Evolutionary conservation across 2,329 filamentous ascomycete species (phyloP), one percentile per base, ranked within the genome.

Genomic region (Dendrostoma leiphaemia): DNA sequence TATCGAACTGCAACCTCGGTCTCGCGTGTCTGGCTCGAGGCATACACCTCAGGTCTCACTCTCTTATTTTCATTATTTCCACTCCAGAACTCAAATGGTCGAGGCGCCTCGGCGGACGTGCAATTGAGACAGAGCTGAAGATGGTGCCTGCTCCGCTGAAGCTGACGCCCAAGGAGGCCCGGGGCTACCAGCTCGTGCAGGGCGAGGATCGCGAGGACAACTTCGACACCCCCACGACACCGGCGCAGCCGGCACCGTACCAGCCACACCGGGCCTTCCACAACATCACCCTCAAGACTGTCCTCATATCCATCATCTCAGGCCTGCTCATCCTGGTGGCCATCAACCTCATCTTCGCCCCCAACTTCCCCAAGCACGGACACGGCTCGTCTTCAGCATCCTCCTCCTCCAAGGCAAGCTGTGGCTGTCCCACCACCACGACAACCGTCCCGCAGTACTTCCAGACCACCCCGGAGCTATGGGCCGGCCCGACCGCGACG

Each of bases 401-500:
- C 8, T 41, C 38, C 4, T 29, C 43, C 48, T 37, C 44, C n/a
- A n/a, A n/a, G n/a, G n/a, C n/a, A 13, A 45, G 26, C 31, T 55
- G 51, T 24, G 43, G 34, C 51, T 55, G 56, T 32, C 3, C 48
- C 15, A 15, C n/a, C 6, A 41, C 56, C 6, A 52, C 49, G 9
- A 60, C 64, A 51, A 71, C 75, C 37, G 76, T 84, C 44, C 83
- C 84, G 23, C 80, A 85, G 65, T 83, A 86, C 65, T 86, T 85
- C 62, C 80, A 85, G 65, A 86, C 83, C 0, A 75, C 72, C 23
- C 82, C 83, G 3, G 74, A 85, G 66, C 67, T 84, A 41, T 84
- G 77, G 75, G 70, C 77, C 68, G 86, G 86, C 1, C 86, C 86
- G 34, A 90, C 85, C 4, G 77, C 84, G n/a, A 91, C 88, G 1